Evolutionary conservation across 1,284 basidiomycete genomes (phyloP).

Genomic region (Cryptococcus amylolentus): DNA sequence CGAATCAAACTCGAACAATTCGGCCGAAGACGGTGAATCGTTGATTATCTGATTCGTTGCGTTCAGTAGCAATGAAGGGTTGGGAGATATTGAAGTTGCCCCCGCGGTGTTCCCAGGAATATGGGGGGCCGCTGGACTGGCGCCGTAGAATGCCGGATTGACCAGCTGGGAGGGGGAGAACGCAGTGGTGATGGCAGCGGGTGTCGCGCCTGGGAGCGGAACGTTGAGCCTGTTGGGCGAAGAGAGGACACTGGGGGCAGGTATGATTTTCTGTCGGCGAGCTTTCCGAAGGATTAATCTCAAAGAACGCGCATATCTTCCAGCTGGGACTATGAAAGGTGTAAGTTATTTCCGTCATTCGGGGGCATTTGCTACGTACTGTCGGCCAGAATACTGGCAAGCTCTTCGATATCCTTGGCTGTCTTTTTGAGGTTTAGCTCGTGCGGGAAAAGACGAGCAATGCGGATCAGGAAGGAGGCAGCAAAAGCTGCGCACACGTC

Average conservation of each 20-base stretch:
- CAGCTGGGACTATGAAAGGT: conserved; percentile 67
- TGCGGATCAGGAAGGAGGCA: conserved; percentile 78
- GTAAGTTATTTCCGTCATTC: background rate
- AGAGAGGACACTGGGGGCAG: conserved; percentile 42
- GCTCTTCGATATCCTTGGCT: conserved; percentile 69
- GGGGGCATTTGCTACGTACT: conserved; percentile 54
- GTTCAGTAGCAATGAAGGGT: conserved; percentile 22
- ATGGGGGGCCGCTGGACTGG: conserved; percentile 3
- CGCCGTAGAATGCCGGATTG: conserved; percentile 19
- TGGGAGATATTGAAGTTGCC: conserved; percentile 13
- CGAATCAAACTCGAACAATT: conserved; percentile 48
- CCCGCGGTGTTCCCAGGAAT: conserved; percentile 1
- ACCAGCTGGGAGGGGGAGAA: conserved; percentile 27
- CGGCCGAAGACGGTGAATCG: conserved; percentile 42
- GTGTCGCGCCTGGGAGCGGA: conserved; percentile 14
- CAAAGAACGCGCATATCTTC: conserved; percentile 80
- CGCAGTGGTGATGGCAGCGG: conserved; percentile 3
- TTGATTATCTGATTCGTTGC: conserved; percentile 37
- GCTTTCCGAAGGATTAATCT: conserved; percentile 80
- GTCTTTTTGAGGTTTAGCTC: conserved; percentile 75
- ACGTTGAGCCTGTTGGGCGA: conserved; percentile 30
- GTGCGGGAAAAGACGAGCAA: conserved; percentile 78
- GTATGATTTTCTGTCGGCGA: conserved; percentile 61
- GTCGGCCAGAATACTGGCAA: conserved; percentile 69
- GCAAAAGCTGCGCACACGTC: conserved; percentile 90